Evolutionary conservation across 495 filamentous ascomycete species (phyloP).

Genomic region (Trichoderma asperelloides): DNA sequence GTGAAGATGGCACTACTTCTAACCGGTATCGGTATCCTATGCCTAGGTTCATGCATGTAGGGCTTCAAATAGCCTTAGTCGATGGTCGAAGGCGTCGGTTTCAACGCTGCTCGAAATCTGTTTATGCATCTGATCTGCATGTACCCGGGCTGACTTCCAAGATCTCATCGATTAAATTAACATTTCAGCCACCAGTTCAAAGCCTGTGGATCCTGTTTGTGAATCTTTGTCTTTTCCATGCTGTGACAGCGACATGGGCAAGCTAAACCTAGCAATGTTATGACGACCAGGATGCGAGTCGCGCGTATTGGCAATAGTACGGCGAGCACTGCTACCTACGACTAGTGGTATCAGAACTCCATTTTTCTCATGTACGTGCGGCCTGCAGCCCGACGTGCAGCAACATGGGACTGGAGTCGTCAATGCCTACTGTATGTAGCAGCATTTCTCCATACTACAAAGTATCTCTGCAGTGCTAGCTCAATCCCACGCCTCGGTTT

Average conservation of each 20-base stretch:
- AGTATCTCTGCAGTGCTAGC: neutral
- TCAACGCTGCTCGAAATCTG: no score
- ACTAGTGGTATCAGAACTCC: neutral
- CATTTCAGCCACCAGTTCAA: no score
- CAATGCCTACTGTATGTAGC: neutral
- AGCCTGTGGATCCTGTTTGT: no score
- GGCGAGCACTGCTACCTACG: no score
- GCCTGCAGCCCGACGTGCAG: slow-evolving; percentile 3
- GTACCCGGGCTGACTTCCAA: no score
- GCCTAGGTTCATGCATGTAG: no score
- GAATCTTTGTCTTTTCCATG: neutral
- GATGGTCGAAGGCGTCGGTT: no score
- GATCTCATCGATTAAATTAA: no score
- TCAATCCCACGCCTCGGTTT: neutral
- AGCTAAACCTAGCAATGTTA: neutral
- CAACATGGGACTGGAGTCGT: neutral
- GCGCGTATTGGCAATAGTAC: no score
- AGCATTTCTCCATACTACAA: neutral
- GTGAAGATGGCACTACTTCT: neutral
- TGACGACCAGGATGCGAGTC: neutral
- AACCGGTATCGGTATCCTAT: no score
- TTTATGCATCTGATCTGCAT: no score
- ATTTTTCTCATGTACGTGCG: neutral
- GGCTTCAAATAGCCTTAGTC: no score
- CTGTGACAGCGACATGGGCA: neutral